Evolutionary conservation across 768 basidiomycete genomes (phyloP).

Genomic region (Suillus americanus): DNA sequence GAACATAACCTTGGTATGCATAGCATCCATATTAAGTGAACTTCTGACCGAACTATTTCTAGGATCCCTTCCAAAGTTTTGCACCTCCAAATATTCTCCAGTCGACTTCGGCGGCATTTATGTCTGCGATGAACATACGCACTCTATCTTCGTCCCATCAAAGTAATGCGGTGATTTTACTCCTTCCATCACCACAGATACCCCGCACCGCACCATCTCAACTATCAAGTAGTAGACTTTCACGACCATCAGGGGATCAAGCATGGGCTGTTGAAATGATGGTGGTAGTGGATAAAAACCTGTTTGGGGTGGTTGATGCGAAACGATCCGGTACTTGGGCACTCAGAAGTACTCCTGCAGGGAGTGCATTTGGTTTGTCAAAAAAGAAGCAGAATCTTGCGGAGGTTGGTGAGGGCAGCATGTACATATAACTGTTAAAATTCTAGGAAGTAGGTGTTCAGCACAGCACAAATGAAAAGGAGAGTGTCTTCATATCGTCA

Average conservation of each 20-base stretch:
- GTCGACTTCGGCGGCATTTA: conserved; percentile 53
- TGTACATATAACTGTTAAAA: conserved; percentile 44
- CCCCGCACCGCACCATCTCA: conserved; percentile 40
- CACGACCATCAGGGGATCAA: conserved; percentile 24
- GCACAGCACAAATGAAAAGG: neutral
- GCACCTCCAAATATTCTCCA: conserved; percentile 58
- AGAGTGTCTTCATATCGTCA: neutral
- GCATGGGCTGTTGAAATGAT: conserved; percentile 38
- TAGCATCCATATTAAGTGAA: neutral
- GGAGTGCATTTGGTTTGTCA: conserved; percentile 3
- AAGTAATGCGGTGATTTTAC: conserved; percentile 29
- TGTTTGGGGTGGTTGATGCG: conserved; percentile 37
- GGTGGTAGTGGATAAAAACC: conserved; percentile 34
- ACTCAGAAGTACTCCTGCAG: conserved; percentile 16
- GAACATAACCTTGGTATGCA: conserved; percentile 8
- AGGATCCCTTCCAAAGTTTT: conserved; percentile 42
- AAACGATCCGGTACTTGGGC: conserved; percentile 9
- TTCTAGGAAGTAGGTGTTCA: neutral
- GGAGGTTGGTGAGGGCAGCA: conserved; percentile 47
- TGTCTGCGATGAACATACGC: conserved; percentile 28
- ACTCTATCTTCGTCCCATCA: neutral
- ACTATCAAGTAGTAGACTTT: conserved; percentile 32
- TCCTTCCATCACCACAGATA: conserved; percentile 49
- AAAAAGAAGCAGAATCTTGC: conserved; percentile 14
- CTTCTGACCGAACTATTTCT: conserved; percentile 2